These are phyloP conservation scores for Xerocomellus amylosporus DNA, from an alignment of 768 basidiomycete species.

Conservation along the genomic window DNA sequence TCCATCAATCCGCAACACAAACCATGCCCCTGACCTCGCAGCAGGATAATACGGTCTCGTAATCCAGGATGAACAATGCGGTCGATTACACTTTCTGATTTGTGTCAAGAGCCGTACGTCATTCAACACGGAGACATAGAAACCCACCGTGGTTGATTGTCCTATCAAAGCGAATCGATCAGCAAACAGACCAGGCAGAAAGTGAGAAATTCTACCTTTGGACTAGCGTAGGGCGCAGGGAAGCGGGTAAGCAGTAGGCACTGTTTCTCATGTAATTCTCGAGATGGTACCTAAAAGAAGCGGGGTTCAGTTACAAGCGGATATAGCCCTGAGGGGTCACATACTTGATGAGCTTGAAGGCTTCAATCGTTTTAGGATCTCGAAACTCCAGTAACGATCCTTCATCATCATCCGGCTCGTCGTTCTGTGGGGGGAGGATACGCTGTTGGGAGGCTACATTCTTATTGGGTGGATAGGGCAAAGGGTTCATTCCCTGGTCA, in stretches of 20 bases:
- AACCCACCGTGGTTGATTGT: conserved; percentile 79
- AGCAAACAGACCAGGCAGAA: background rate
- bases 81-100: conserved; percentile 84
- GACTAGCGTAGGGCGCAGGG: conserved; percentile 82
- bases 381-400: conserved; percentile 31
- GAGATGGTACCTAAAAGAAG: conserved; percentile 69
- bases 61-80: conserved; percentile 85
- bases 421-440: conserved; percentile 26
- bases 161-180: conserved; percentile 36
- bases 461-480: conserved; percentile 46
- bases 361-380: conserved; percentile 74
- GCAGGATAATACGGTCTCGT: conserved; percentile 85
- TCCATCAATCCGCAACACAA: background rate
- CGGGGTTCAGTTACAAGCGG: background rate
- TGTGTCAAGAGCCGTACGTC: conserved; percentile 6
- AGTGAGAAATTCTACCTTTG: conserved; percentile 54
- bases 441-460: conserved; percentile 28
- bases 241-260: conserved; percentile 83
- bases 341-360: conserved; percentile 78
- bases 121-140: background rate
- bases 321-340: conserved; percentile 20
- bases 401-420: conserved; percentile 56
- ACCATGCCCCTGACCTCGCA: conserved; percentile 56
- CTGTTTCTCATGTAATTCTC: conserved; percentile 87
- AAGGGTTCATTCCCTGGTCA: conserved; percentile 49